phyloP scores from a whole-genome alignment of 2,329 filamentous ascomycete species.

The Helicocarpus griseus region DNA sequence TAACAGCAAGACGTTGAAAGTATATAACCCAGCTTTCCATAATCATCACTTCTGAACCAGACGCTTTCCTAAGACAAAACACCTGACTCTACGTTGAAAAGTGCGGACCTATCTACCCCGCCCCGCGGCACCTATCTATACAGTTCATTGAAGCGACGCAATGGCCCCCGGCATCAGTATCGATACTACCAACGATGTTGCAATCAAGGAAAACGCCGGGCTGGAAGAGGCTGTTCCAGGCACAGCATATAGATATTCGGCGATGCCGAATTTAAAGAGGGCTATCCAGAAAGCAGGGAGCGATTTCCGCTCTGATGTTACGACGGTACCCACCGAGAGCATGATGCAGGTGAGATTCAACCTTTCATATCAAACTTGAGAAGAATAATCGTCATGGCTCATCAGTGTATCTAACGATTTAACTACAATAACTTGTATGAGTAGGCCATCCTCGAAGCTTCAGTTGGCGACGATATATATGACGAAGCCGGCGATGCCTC shows the following conservation, averaged over 20 bases:
- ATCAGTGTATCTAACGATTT: background rate
- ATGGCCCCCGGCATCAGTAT: background rate
- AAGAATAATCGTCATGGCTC: background rate
- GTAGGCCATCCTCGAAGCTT: conserved; percentile 22
- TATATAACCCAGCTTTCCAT: too few relatives aligned
- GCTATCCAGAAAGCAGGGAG: conserved; percentile 9
- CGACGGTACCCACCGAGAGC: conserved; percentile 19
- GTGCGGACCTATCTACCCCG: too few relatives aligned
- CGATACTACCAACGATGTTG: background rate
- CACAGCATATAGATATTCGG: conserved; percentile 1
- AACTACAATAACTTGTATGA: background rate
- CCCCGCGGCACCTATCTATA: too few relatives aligned
- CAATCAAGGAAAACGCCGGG: background rate
- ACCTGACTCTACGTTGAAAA: too few relatives aligned
- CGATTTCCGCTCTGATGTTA: conserved; percentile 21
- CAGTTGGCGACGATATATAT: conserved; percentile 27
- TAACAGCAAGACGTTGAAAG: too few relatives aligned
- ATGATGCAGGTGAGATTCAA: conserved; percentile 21
- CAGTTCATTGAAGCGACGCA: background rate
- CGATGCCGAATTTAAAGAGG: conserved; percentile 8
- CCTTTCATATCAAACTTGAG: background rate
- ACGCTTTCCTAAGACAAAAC: too few relatives aligned
- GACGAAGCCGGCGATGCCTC: conserved; percentile 20
- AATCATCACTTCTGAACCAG: too few relatives aligned
- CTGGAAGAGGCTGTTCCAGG: background rate